A percentile compares a stretch with the other conserved stretches of the same genome.
These are phyloP conservation scores for Fusarium sp. DNA, from an alignment of 2,329 filamentous ascomycete genomes.

Conservation along the genomic window DNA sequence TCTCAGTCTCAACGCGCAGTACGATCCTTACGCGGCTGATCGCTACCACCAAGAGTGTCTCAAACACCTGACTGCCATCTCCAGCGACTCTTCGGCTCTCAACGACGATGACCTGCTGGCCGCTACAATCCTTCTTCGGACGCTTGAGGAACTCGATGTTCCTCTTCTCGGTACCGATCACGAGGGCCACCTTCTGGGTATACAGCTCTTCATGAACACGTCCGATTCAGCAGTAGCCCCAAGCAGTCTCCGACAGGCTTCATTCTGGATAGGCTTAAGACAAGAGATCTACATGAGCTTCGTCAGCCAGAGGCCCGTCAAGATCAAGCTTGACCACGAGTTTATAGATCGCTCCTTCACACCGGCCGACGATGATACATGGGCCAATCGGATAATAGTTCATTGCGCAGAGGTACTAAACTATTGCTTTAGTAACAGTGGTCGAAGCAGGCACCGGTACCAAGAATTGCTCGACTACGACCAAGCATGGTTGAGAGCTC, in stretches of 20 bases:
- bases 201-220: constrained; percentile 60
- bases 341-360: constrained; percentile 64
- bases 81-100: constrained; percentile 53
- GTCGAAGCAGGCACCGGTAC: constrained; percentile 52
- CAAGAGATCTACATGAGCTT: constrained; percentile 70
- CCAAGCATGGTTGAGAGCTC: constrained; percentile 57
- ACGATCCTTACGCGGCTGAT: constrained; percentile 61
- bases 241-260: constrained; percentile 58
- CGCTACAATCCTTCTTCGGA: constrained; percentile 66
- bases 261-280: constrained; percentile 67
- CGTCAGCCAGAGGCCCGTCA: constrained; percentile 58
- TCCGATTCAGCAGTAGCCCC: constrained; percentile 50
- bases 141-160: constrained; percentile 65
- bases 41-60: constrained; percentile 66
- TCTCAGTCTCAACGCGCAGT: constrained; percentile 56
- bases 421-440: constrained; percentile 65
- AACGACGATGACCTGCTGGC: constrained; percentile 65
- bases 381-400: constrained; percentile 70
- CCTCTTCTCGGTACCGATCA: constrained; percentile 55
- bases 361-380: constrained; percentile 62
- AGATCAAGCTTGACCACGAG: constrained; percentile 61
- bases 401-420: constrained; percentile 72
- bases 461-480: constrained; percentile 58
- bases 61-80: constrained; percentile 59
- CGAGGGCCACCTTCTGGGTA: constrained; percentile 60